Percentiles rank a stretch among this genome's conserved stretches.
Evolutionary conservation across 164 flowering plant genomes (phyloP).

Genomic region (Umbilicus rupestris): DNA sequence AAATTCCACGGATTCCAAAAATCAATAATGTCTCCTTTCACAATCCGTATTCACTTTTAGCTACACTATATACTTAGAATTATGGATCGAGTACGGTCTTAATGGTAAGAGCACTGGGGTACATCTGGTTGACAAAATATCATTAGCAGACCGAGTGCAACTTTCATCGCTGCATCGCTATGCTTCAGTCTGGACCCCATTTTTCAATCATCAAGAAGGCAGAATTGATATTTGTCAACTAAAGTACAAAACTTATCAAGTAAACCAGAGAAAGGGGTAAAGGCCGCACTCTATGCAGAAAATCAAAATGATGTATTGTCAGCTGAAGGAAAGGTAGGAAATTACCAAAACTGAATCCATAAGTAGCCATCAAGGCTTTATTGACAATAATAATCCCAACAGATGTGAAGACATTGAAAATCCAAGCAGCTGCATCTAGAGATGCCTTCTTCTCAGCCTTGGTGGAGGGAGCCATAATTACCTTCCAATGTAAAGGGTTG

Average conservation of each 20-base stretch:
- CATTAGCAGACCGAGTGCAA: no score
- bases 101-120: no score
- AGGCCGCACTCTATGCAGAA: background rate
- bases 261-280: no score
- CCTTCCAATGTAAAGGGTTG: no score
- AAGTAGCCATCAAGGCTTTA: conserved; percentile 54
- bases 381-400: conserved; percentile 58
- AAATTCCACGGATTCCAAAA: no score
- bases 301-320: background rate
- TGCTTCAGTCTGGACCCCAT: no score
- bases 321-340: background rate
- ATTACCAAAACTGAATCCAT: conserved; percentile 49
- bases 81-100: background rate
- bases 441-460: conserved; percentile 39
- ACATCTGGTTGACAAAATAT: no score
- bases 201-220: background rate
- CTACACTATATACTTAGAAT: background rate
- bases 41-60: background rate
- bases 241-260: background rate
- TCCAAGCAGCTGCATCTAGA: conserved; percentile 50
- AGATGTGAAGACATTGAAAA: conserved; percentile 56
- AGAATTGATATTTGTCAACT: background rate
- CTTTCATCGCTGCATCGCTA: no score
- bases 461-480: conserved; percentile 31
- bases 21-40: background rate